phyloP scores from a whole-genome alignment of 2,329 filamentous ascomycete genomes.

The Curvularia hawaiiensis region DNA sequence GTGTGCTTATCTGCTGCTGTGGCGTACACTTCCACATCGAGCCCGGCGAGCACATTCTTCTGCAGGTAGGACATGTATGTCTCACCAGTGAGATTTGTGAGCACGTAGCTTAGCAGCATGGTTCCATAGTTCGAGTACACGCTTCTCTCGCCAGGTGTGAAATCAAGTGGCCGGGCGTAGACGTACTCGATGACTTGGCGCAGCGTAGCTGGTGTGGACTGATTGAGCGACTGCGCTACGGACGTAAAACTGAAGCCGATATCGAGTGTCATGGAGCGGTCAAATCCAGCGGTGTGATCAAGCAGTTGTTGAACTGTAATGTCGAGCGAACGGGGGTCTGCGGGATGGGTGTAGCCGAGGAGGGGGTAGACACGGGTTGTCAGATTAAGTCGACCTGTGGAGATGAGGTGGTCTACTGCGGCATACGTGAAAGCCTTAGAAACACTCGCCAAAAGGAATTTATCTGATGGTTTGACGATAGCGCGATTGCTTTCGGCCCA shows the following conservation, averaged over 20 bases:
- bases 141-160: slow-evolving; percentile 19
- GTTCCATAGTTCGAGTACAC: slow-evolving; percentile 29
- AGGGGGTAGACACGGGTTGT: slow-evolving; percentile 26
- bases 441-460: slow-evolving; percentile 32
- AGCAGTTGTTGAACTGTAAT: slow-evolving; percentile 32
- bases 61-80: slow-evolving; percentile 23
- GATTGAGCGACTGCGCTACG: slow-evolving; percentile 24
- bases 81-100: slow-evolving; percentile 21
- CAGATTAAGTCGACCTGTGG: slow-evolving; percentile 21
- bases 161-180: slow-evolving; percentile 23
- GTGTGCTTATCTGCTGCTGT: slow-evolving; percentile 15
- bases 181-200: slow-evolving; percentile 29
- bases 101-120: slow-evolving; percentile 26
- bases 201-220: slow-evolving; percentile 22
- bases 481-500: slow-evolving; percentile 29
- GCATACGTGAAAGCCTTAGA: slow-evolving; percentile 31
- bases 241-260: slow-evolving; percentile 25
- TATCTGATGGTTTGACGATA: slow-evolving; percentile 23
- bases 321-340: slow-evolving; percentile 21
- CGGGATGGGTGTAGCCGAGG: slow-evolving; percentile 22
- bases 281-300: slow-evolving; percentile 27
- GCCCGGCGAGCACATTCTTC: slow-evolving; percentile 20
- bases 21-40: slow-evolving; percentile 18
- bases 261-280: slow-evolving; percentile 22
- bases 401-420: slow-evolving; percentile 20